Conservation (phyloP, 2,329 filamentous ascomycete species). For the Balansia obtecta region DNA sequence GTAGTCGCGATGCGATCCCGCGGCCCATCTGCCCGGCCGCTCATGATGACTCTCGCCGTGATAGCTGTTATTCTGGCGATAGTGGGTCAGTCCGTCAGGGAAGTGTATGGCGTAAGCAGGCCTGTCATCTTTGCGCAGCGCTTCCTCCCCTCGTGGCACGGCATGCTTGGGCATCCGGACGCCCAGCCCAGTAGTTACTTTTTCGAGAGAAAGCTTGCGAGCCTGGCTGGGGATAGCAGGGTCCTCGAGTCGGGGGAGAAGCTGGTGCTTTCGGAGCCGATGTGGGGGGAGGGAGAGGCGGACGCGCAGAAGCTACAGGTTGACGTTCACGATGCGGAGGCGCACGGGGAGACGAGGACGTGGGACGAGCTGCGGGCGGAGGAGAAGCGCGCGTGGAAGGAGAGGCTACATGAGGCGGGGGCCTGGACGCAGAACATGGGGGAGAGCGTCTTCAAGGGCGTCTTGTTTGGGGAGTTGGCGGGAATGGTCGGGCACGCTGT, state of each 20-base stretch:
- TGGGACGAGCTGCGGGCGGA: constrained; percentile 60
- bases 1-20: constrained; percentile 50
- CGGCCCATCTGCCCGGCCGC: constrained; percentile 34
- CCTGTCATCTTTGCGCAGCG: constrained; percentile 43
- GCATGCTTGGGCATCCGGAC: constrained; percentile 16
- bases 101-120: constrained; percentile 44
- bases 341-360: constrained; percentile 40
- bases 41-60: constrained; percentile 42
- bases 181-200: constrained; percentile 14
- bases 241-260: constrained; percentile 22
- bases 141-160: constrained; percentile 38
- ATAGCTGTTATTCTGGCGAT: constrained; percentile 49
- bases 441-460: constrained; percentile 61
- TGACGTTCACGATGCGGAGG: constrained; percentile 32
- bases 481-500: constrained; percentile 45
- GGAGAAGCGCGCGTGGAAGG: constrained; percentile 57
- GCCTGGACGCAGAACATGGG: constrained; percentile 73
- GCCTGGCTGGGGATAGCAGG: constrained; percentile 22
- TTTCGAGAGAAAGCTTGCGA: constrained; percentile 22
- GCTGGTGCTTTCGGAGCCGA: constrained; percentile 23
- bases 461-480: constrained; percentile 64
- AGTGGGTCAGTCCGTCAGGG: constrained; percentile 50
- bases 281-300: constrained; percentile 7
- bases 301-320: constrained; percentile 22
- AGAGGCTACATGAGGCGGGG: constrained; percentile 54